Evolutionary conservation across 148 eudicot genomes (phyloP), one percentile per base, ranked within the genome.

Genomic region (Diospyros kaki): DNA sequence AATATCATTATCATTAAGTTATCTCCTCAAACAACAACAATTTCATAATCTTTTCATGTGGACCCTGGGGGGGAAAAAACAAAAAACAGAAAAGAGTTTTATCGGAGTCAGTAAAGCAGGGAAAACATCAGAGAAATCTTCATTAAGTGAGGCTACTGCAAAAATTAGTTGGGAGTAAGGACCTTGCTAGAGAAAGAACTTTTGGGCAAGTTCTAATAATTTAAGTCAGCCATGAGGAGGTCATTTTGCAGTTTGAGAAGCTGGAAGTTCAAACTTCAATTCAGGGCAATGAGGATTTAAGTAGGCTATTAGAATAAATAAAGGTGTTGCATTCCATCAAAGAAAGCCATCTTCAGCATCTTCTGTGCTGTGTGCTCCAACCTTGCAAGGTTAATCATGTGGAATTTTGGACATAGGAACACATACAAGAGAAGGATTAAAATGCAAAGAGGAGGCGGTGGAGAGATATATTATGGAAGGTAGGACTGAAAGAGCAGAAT

Each of bases 1-100:
- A 17, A 52, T 71, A 55, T 77, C 56, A 64, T 28, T n/a, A 71
- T 64, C 50, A 58, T 41, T 38, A 40, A 43, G 64, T 42, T 64
- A 77, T 55, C 62, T 46, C 45, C 46, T 9, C 13, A 14, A 70
- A 15, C 11, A 50, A 61, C 74, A 14, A 61, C 52, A 39, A 68
- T 43, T 52, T 56, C 15, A 39, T 66, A 38, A 51, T 62, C 17
- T 7, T 6, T 15, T 70, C 60, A 39, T 69, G 11, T 10, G 5
- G 14, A 43, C 10, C 41, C 28, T 28, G 28, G 28, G 28, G 28
- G 28, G 28, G 0, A 28, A 28, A 28, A 28, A 28, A 28, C 28
- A 28, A 28, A 28, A 28, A 28, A 28, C 0, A 28, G 17, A 14
- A 70, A 70, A n/a, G 55, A 54, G 38, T 48, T 17, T 44, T 46